Conservation (phyloP, 768 basidiomycete species). For the Mycena kentingensis region DNA sequence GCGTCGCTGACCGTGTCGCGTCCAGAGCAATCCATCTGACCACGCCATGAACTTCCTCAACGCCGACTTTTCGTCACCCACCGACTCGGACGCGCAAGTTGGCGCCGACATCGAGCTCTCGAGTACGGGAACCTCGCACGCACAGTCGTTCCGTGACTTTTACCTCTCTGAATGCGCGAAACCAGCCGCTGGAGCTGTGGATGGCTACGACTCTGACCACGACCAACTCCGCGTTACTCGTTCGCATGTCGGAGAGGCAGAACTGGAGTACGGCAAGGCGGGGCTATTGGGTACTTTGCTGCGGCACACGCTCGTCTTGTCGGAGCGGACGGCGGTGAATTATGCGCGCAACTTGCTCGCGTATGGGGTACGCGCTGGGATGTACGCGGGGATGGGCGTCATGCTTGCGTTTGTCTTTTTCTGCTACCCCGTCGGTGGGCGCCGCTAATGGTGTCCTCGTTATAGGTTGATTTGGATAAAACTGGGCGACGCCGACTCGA, state of each 20-base stretch:
- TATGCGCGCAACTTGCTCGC: slow-evolving; percentile 58
- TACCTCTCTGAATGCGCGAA: slow-evolving; percentile 30
- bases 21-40: slow-evolving; percentile 55
- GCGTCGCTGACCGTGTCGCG: slow-evolving; percentile 28
- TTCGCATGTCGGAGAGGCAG: neutral
- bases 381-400: slow-evolving; percentile 54
- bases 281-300: slow-evolving; percentile 34
- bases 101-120: neutral
- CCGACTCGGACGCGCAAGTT: slow-evolving; percentile 14
- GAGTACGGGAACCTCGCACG: neutral
- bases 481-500: slow-evolving; percentile 41
- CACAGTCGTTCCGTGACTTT: slow-evolving; percentile 36
- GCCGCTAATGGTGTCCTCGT: slow-evolving; percentile 26
- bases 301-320: slow-evolving; percentile 48
- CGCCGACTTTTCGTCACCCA: slow-evolving; percentile 50
- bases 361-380: slow-evolving; percentile 56
- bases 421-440: slow-evolving; percentile 8
- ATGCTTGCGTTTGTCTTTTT: slow-evolving; percentile 42
- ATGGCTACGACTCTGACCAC: neutral
- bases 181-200: neutral
- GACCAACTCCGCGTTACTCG: neutral
- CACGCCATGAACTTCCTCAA: slow-evolving; percentile 62
- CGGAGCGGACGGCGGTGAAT: slow-evolving; percentile 49
- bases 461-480: slow-evolving; percentile 55
- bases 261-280: slow-evolving; percentile 29